Percentiles rank a stretch among this genome's conserved stretches.
Evolutionary conservation across 2,329 filamentous ascomycete species (phyloP).

Genomic region (Westerdykella sp.): DNA sequence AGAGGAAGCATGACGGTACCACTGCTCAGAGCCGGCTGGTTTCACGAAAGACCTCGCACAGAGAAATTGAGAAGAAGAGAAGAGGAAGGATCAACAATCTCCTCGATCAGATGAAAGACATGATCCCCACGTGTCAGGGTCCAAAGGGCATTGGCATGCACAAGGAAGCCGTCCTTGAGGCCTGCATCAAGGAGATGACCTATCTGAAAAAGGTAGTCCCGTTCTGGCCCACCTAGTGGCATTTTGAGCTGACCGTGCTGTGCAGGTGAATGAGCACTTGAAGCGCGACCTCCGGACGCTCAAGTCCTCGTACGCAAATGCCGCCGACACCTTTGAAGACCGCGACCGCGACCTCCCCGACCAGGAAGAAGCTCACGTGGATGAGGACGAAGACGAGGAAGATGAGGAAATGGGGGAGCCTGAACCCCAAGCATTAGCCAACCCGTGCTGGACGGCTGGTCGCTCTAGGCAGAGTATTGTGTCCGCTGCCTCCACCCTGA

Average conservation of each 20-base stretch:
- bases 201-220: slow-evolving; percentile 86
- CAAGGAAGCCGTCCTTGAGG: slow-evolving; percentile 82
- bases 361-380: slow-evolving; percentile 38
- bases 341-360: slow-evolving; percentile 15
- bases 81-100: slow-evolving; percentile 99
- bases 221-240: slow-evolving; percentile 23
- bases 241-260: slow-evolving; percentile 23
- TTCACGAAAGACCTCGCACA: slow-evolving; percentile 92
- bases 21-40: slow-evolving; percentile 91
- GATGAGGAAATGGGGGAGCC: slow-evolving; percentile 39
- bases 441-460: slow-evolving; percentile 8
- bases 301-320: neutral
- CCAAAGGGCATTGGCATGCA: slow-evolving; percentile 86
- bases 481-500: slow-evolving; percentile 25
- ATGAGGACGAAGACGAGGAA: slow-evolving; percentile 47
- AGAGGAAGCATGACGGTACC: slow-evolving; percentile 66
- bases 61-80: slow-evolving; percentile 81
- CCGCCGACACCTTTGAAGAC: neutral
- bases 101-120: slow-evolving; percentile 83
- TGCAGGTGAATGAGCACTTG: slow-evolving; percentile 17
- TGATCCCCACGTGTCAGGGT: slow-evolving; percentile 77
- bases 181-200: slow-evolving; percentile 90
- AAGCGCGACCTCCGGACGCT: slow-evolving; percentile 1
- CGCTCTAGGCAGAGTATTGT: slow-evolving; percentile 25
- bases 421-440: slow-evolving; percentile 22